phyloP scores from a whole-genome alignment of 345 rosid genomes.

The Lepidium sativum region DNA sequence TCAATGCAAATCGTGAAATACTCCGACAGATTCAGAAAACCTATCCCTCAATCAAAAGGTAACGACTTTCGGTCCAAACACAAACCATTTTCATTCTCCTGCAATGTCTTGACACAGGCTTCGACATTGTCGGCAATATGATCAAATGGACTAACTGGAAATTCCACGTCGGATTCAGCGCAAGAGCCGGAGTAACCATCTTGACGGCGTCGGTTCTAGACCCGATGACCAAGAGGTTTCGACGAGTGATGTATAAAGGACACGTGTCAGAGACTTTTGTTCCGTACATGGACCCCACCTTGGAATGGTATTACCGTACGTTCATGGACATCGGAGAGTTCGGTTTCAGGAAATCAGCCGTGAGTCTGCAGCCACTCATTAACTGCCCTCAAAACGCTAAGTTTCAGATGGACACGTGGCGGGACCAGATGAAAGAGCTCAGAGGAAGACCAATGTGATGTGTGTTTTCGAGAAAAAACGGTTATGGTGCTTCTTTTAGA shows the following conservation, averaged over 20 bases:
- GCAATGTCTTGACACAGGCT: constrained; percentile 32
- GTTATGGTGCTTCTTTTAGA: constrained; percentile 54
- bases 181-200: constrained; percentile 49
- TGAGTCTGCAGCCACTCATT: constrained; percentile 40
- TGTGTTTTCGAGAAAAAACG: constrained; percentile 61
- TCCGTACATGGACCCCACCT: constrained; percentile 74
- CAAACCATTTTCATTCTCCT: constrained; percentile 23
- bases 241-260: constrained; percentile 52
- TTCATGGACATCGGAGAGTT: constrained; percentile 75
- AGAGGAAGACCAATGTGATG: constrained; percentile 35
- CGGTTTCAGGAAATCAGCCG: constrained; percentile 61
- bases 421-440: constrained; percentile 51
- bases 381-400: constrained; percentile 62
- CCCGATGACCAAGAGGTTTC: constrained; percentile 19
- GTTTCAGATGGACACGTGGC: constrained; percentile 48
- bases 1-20: constrained; percentile 43
- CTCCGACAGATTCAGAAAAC: constrained; percentile 38
- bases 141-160: constrained; percentile 63
- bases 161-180: constrained; percentile 63
- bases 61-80: constrained; percentile 47
- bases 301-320: constrained; percentile 72
- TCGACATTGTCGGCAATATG: constrained; percentile 35
- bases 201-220: constrained; percentile 59
- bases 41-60: constrained; percentile 61
- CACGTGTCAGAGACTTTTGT: constrained; percentile 78